Conservation (phyloP, 129 eudicot species). For the Kitagawia praeruptora region DNA sequence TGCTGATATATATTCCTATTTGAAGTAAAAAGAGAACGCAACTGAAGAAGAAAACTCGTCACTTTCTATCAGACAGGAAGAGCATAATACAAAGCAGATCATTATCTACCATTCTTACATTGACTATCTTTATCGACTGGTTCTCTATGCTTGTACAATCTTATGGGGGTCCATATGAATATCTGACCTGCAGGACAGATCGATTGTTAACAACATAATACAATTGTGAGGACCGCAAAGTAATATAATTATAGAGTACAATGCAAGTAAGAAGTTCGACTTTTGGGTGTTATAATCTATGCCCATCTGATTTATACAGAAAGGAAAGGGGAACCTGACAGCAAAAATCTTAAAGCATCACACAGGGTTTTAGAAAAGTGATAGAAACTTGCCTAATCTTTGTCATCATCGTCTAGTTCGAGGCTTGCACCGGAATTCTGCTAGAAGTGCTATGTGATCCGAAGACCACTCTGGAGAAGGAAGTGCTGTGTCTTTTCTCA, state of each 20-base stretch:
- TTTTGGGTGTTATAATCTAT: neutral
- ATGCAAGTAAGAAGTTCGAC: neutral
- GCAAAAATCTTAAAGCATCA: neutral
- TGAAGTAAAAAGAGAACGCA: conserved; percentile 9
- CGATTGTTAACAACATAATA: neutral
- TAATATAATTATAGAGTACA: neutral
- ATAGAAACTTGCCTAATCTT: conserved; percentile 18
- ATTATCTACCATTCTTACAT: conserved; percentile 42
- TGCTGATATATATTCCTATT: conserved; percentile 36
- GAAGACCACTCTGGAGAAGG: conserved; percentile 81
- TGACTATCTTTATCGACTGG: conserved; percentile 23
- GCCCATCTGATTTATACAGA: neutral
- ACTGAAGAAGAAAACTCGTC: conserved; percentile 20
- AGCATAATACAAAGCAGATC: conserved; percentile 59
- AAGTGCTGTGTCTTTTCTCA: conserved; percentile 64
- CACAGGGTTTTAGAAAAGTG: neutral
- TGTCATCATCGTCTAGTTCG: conserved; percentile 39
- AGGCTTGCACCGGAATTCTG: conserved; percentile 59
- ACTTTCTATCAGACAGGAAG: conserved; percentile 33
- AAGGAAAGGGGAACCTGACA: neutral
- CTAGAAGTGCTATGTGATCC: conserved; percentile 58
- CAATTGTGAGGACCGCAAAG: neutral
- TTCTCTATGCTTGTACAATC: conserved; percentile 26
- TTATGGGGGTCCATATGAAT: conserved; percentile 17
- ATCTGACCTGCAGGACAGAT: conserved; percentile 27